These are phyloP conservation scores for Pisolithus marmoratus DNA, from an alignment of 768 basidiomycete genomes.

Conservation along the genomic window DNA sequence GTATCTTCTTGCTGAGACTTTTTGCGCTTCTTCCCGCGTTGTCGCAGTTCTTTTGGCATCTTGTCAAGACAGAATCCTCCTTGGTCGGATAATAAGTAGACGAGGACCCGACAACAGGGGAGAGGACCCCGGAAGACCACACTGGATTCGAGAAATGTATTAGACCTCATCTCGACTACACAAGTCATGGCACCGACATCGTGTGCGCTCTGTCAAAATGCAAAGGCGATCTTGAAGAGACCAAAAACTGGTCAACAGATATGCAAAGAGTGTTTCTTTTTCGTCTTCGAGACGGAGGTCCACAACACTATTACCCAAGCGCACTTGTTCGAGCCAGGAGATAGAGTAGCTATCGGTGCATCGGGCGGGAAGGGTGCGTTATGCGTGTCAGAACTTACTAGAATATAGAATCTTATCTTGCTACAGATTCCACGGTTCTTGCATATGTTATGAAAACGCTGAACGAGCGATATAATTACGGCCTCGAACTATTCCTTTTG, in stretches of 20 bases:
- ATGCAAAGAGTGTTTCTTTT: slow-evolving; percentile 94
- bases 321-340: slow-evolving; percentile 79
- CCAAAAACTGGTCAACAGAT: slow-evolving; percentile 98
- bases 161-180: not conserved
- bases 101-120: not conserved
- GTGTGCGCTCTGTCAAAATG: slow-evolving; percentile 71
- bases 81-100: not conserved
- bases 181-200: slow-evolving; percentile 66
- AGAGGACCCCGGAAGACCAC: not conserved
- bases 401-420: not conserved
- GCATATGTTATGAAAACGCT: slow-evolving; percentile 96
- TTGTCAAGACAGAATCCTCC: no score
- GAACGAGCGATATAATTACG: slow-evolving; percentile 92
- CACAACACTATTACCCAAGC: slow-evolving; percentile 91
- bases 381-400: not conserved
- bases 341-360: slow-evolving; percentile 94
- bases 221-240: slow-evolving; percentile 83
- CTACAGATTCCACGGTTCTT: slow-evolving; percentile 90
- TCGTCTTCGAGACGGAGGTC: slow-evolving; percentile 96
- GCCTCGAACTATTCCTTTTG: slow-evolving; percentile 82
- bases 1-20: slow-evolving; percentile 29
- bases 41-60: slow-evolving; percentile 74
- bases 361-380: slow-evolving; percentile 91
- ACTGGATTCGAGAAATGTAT: not conserved
- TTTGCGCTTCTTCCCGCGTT: slow-evolving; percentile 73